phyloP scores from a whole-genome alignment of 768 basidiomycete species.

The Naematelia aurantialba region DNA sequence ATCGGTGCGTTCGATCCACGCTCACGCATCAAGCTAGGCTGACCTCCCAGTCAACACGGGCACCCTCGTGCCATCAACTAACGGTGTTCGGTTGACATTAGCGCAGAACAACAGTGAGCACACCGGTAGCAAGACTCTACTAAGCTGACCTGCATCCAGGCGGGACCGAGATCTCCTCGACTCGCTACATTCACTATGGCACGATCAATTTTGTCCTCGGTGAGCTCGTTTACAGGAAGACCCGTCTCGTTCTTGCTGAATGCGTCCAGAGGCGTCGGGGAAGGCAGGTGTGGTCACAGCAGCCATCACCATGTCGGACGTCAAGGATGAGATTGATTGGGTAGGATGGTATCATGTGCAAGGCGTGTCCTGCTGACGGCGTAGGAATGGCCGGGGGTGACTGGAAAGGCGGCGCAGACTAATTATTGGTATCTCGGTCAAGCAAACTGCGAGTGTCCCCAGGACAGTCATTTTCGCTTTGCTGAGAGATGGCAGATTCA shows the following conservation, averaged over 20 bases:
- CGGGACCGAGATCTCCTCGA: slow-evolving; percentile 73
- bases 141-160: slow-evolving; percentile 42
- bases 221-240: slow-evolving; percentile 9
- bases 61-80: slow-evolving; percentile 20
- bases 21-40: neutral
- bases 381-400: slow-evolving; percentile 46
- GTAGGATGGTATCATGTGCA: neutral
- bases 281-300: slow-evolving; percentile 81
- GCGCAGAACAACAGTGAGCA: slow-evolving; percentile 63
- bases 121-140: too few relatives aligned
- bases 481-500: slow-evolving; percentile 26
- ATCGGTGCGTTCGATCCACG: slow-evolving; percentile 37
- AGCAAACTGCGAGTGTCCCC: slow-evolving; percentile 33
- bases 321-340: too few relatives aligned
- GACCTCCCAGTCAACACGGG: slow-evolving; percentile 19
- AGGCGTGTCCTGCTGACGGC: neutral
- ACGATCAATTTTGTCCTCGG: slow-evolving; percentile 53
- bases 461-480: neutral
- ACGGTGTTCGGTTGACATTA: slow-evolving; percentile 56
- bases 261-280: slow-evolving; percentile 58
- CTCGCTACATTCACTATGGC: slow-evolving; percentile 78
- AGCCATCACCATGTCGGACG: slow-evolving; percentile 63
- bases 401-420: slow-evolving; percentile 65
- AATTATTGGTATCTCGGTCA: slow-evolving; percentile 55
- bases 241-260: slow-evolving; percentile 17